Evolutionary conservation across 2,329 filamentous ascomycete species (phyloP).

Genomic region (Colletotrichum spinosum): DNA sequence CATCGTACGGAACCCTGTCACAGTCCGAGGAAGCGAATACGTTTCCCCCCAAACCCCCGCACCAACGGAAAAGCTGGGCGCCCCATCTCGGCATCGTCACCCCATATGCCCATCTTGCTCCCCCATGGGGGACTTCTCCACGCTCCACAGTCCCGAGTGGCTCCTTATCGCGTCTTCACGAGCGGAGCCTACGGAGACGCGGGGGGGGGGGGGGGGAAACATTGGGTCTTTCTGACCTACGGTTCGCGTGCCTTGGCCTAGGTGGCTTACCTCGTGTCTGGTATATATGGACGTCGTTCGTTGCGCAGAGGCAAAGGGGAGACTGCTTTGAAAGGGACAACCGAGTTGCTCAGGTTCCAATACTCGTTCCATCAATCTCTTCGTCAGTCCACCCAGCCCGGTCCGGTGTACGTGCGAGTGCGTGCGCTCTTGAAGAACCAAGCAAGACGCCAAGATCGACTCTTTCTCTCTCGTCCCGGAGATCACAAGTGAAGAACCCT

Average conservation of each 20-base stretch:
- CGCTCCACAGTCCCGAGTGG: slow-evolving; percentile 5
- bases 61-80: slow-evolving; percentile 34
- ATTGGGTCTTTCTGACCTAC: neutral
- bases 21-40: neutral
- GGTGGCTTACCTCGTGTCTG: too few species aligned
- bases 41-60: slow-evolving; percentile 24
- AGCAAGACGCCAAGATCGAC: too few species aligned
- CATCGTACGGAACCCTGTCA: too few species aligned
- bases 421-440: too few species aligned
- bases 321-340: too few species aligned
- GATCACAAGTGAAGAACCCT: neutral
- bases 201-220: neutral
- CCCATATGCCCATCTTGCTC: slow-evolving; percentile 14
- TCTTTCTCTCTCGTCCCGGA: neutral
- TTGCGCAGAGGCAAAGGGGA: too few species aligned
- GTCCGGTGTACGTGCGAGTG: too few species aligned
- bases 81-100: slow-evolving; percentile 15
- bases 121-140: slow-evolving; percentile 29
- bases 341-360: too few species aligned
- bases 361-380: too few species aligned
- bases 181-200: slow-evolving; percentile 20
- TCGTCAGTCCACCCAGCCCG: too few species aligned
- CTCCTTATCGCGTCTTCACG: slow-evolving; percentile 19
- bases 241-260: neutral
- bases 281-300: slow-evolving; percentile 18